These are phyloP conservation scores for Ceratocystis alfenasii DNA, from an alignment of 2,329 filamentous ascomycete species.

Conservation along the genomic window DNA sequence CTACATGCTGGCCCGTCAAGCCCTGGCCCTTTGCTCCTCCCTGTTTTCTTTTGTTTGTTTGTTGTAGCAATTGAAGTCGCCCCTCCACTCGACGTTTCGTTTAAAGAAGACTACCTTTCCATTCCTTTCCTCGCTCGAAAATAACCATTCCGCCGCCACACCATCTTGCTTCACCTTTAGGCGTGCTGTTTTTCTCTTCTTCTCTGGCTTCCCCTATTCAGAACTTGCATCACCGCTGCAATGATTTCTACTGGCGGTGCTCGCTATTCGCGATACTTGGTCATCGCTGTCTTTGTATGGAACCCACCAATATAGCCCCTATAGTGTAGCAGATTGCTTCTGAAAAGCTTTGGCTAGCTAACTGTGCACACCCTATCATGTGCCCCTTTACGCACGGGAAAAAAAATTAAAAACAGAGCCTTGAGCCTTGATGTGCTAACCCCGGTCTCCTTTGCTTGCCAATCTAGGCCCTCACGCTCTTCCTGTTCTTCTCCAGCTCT, in stretches of 20 bases:
- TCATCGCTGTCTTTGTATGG: constrained; percentile 73
- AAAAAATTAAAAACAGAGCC: too few species aligned
- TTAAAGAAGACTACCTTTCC: constrained; percentile 2
- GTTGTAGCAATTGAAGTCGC: background rate
- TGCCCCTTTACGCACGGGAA: constrained; percentile 8
- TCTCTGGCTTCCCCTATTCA: background rate
- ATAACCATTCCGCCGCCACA: background rate
- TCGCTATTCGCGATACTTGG: constrained; percentile 64
- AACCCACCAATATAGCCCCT: background rate
- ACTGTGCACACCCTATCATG: background rate
- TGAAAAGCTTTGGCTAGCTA: background rate
- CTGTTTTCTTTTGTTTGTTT: background rate
- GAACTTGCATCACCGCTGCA: constrained; percentile 22
- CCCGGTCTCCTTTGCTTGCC: constrained; percentile 23
- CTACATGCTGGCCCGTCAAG: too few species aligned
- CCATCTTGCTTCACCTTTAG: background rate
- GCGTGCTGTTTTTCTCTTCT: constrained; percentile 4
- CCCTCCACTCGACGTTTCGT: constrained; percentile 5
- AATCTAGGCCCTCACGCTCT: constrained; percentile 51
- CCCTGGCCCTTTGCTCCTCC: background rate
- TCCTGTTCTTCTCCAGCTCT: constrained; percentile 67
- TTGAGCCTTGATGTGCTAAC: constrained; percentile 22
- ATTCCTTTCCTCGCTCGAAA: background rate
- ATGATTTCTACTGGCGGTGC: constrained; percentile 55
- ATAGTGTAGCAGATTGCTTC: background rate